These are phyloP conservation scores for Chenopodium berlandieri DNA, from an alignment of 148 eudicot genomes.

Conservation along the genomic window DNA sequence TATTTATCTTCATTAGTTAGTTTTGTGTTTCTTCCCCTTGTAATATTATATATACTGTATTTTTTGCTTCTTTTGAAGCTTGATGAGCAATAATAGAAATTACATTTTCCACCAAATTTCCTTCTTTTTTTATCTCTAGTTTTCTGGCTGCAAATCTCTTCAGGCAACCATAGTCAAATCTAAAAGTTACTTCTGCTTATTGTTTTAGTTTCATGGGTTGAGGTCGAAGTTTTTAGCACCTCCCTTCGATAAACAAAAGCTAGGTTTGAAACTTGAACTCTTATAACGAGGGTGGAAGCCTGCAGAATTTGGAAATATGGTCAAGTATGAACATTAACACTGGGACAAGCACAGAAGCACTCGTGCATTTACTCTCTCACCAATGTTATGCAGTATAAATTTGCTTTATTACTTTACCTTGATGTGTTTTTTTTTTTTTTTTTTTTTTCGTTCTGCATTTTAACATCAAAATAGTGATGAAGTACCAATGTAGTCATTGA, in stretches of 20 bases:
- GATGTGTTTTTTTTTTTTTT: background rate
- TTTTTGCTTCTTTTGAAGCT: no score
- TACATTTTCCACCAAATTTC: no score
- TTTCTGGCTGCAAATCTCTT: no score
- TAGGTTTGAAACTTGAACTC: background rate
- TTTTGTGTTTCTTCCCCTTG: no score
- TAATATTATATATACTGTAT: no score
- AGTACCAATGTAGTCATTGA: background rate
- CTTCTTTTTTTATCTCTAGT: no score
- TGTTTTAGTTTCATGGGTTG: background rate
- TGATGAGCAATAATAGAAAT: no score
- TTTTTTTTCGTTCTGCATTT: no score
- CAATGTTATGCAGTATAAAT: background rate
- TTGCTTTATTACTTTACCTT: background rate
- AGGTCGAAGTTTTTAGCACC: background rate
- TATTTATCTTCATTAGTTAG: no score
- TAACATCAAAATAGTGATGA: background rate
- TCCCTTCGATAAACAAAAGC: no score
- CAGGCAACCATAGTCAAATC: background rate
- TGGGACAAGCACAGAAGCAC: background rate
- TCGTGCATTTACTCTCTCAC: no score
- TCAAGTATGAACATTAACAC: background rate
- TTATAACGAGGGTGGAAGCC: background rate
- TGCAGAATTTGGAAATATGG: background rate
- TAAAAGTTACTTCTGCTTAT: background rate